These are phyloP conservation scores for Acer campestre DNA, from an alignment of 345 rosid genomes.

Conservation along the genomic window DNA sequence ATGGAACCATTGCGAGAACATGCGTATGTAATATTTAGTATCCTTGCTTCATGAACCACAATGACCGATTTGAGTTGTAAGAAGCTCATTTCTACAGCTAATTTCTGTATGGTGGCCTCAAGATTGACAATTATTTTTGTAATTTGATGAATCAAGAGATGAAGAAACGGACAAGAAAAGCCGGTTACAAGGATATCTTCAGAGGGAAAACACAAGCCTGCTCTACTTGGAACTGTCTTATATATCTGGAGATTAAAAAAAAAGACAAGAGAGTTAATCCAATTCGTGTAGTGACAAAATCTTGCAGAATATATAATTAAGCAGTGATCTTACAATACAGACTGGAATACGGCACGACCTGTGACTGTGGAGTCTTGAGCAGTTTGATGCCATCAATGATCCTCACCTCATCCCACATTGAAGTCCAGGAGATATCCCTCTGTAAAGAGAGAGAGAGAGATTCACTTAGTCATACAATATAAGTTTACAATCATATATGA, in stretches of 20 bases:
- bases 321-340: background rate
- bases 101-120: background rate
- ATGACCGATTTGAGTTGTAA: background rate
- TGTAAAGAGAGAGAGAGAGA: background rate
- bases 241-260: background rate
- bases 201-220: background rate
- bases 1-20: background rate
- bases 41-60: background rate
- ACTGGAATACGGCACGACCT: background rate
- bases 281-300: conserved; percentile 1
- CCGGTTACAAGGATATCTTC: background rate
- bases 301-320: background rate
- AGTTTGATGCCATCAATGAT: background rate
- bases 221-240: background rate
- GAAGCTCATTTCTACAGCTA: background rate
- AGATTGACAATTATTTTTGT: background rate
- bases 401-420: background rate
- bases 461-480: background rate
- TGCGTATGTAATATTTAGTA: background rate
- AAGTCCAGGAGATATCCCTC: background rate
- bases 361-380: background rate
- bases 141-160: background rate
- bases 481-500: background rate
- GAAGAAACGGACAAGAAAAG: background rate
- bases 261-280: background rate